phyloP scores from a whole-genome alignment of 169 alveolate species.

The Cryptosporidium viatorum region DNA sequence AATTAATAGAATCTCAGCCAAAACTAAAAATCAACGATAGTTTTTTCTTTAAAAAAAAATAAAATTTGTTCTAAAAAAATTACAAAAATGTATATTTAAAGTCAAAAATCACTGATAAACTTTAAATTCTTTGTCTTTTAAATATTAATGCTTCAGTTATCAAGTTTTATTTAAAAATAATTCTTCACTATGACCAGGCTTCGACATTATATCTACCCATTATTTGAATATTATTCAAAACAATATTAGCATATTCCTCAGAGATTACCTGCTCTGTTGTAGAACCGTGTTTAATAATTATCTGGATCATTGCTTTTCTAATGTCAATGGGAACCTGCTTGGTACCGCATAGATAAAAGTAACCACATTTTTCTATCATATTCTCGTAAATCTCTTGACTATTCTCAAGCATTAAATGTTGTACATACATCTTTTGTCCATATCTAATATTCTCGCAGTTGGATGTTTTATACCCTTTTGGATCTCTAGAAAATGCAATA shows the following conservation, averaged over 20 bases:
- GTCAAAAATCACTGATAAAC: background rate
- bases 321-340: conserved; percentile 75
- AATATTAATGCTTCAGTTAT: too few species aligned
- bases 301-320: conserved; percentile 68
- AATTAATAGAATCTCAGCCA: background rate
- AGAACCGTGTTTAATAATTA: conserved; percentile 31
- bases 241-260: conserved; percentile 71
- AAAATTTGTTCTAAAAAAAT: too few species aligned
- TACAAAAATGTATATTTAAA: too few species aligned
- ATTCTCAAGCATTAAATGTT: conserved; percentile 76
- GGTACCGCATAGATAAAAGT: conserved; percentile 78
- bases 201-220: conserved; percentile 78
- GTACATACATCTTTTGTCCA: conserved; percentile 81
- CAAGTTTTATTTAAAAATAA: background rate
- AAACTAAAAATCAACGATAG: background rate
- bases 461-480: conserved; percentile 68
- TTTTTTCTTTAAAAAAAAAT: too few species aligned
- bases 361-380: conserved; percentile 69
- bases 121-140: too few species aligned
- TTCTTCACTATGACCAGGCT: conserved; percentile 55
- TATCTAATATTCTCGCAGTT: conserved; percentile 12
- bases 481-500: conserved; percentile 82
- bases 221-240: conserved; percentile 34
- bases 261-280: background rate
- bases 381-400: conserved; percentile 47